Base-by-base conservation (phyloP, 2,329 filamentous ascomycete genomes). In the Zasmidium cellare region DNA sequence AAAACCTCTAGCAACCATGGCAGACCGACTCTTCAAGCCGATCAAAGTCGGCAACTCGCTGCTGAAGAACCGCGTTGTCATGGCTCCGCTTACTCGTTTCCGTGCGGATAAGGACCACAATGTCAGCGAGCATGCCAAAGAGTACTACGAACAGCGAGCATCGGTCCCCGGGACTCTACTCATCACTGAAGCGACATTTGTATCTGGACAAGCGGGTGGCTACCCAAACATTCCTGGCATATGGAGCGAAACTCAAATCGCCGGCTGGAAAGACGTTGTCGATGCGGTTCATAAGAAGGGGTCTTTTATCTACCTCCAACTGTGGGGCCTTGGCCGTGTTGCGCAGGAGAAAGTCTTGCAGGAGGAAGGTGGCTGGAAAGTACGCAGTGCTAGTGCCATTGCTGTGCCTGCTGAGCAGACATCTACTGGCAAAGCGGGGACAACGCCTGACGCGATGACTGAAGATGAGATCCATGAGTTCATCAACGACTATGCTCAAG, bases 221-320 rank as follows among this genome's bases (percentile, higher is more conserved):
- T 80, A 78, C 63, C 72, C 72, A 41, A 81, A 83, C 60, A 76
- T 81, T 1, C 85, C 87, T 0, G 85, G 84, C 23, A 83, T 87
- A 65, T 87, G 78, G 67, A 81, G 70, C 19, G 72, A 78, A 0
- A 78, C 76, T n/a, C 84, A 88, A 58, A 77, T 87, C 45, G 77
- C 76, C 1, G 81, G 76, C 0, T 90, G 87, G 87, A 83, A 80
- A 60, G 73, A 78, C 14, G 75, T 89, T 45, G 85, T 82, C 1
- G 80, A 84, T 23, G 82, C 81, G 0, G 84, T 90, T 0, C 87
- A 90, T 69, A 76, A 76, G 20, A 86, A 86, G 65, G 82, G 82
- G 3, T 81, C 78, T 18, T 84, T 78, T 67, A 84, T 89, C 52
- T 88, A 79, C 72, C 70, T 79, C 1, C 87, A 90, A 67, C 75